Evolutionary conservation across 768 basidiomycete species (phyloP), one percentile per base, ranked within the genome.

Genomic region (Leccinum boreale): DNA sequence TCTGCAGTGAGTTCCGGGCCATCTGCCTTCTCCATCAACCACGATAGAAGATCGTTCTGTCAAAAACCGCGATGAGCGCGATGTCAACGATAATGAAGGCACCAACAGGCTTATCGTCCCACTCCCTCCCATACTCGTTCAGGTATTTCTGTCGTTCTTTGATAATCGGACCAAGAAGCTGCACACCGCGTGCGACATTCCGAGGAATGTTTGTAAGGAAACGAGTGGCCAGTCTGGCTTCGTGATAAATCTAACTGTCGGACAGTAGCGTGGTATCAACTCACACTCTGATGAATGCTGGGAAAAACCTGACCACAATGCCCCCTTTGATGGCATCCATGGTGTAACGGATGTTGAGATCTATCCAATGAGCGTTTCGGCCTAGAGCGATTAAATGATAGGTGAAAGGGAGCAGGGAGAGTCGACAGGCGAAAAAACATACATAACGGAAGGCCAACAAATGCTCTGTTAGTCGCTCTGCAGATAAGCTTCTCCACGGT

Each of bases 391-490:
- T 75, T 56, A 7, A 17, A 31, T 4, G 7, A 36, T 17, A 15
- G 35, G 35, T 17, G 35, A 17, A 15, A 8, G 35, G 15, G 7
- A 1, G 11, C 15, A 35, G 15, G 35, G 35, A 36, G 17, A 36
- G 6, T 17, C 6, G 35, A 15, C 35, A 36, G 35, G 35, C 54
- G 46, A 21, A 50, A 26, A 12, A 8, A 10, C 28, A 17, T 50
- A 81, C 82, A 84, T 3, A 79, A 51, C 3, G 81, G 80, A 29
- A 75, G 65, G 0, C 82, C 84, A 5, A 84, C 77, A 53, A 84
- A 79, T 0, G 75, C 48, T 6, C 84, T 75, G 58, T 79, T 81
- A 50, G 67, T 77, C 4, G 72, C 66, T 39, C 79, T 74, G 35
- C 74, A 70, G 1, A 83, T 66, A n/a, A 83, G 65, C 19, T 70